Evolutionary conservation across 2,329 filamentous ascomycete genomes (phyloP).

Genomic region (Botrytis aclada): DNA sequence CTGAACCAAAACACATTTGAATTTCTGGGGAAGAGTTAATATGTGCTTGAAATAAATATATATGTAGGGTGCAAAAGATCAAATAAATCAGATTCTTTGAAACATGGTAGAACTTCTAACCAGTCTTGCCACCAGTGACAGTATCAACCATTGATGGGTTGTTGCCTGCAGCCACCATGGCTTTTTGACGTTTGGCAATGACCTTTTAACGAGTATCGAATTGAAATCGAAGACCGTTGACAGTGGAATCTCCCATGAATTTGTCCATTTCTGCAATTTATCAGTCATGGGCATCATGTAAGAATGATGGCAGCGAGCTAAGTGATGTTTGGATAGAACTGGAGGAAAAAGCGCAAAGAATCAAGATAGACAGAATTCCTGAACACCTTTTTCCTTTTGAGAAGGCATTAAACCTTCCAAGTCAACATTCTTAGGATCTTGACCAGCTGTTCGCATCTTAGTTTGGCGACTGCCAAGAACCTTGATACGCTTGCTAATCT

Average conservation of each 20-base stretch:
- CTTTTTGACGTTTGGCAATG: conserved; percentile 48
- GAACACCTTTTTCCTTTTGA: conserved; percentile 18
- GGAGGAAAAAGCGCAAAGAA: neutral
- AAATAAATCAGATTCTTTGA: neutral
- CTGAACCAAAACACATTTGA: conserved; percentile 36
- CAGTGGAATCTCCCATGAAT: conserved; percentile 25
- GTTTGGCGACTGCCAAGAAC: conserved; percentile 50
- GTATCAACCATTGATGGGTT: neutral
- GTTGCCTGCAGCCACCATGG: conserved; percentile 46
- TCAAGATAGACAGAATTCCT: neutral
- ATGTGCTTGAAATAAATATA: neutral
- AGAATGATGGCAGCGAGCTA: neutral
- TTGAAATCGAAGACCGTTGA: conserved; percentile 27
- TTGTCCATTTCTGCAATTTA: conserved; percentile 13
- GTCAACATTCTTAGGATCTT: conserved; percentile 40
- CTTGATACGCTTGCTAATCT: conserved; percentile 42
- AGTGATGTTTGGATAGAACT: neutral
- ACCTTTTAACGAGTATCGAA: conserved; percentile 44
- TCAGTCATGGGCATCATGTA: neutral
- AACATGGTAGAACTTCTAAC: conserved; percentile 1
- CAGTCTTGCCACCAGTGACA: conserved; percentile 7
- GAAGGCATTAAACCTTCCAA: conserved; percentile 21
- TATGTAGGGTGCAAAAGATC: no score
- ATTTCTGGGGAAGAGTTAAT: conserved; percentile 20
- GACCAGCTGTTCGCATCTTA: conserved; percentile 44